Conservation (phyloP, 352 stramenopile species). For the Pythium dissotocum region DNA sequence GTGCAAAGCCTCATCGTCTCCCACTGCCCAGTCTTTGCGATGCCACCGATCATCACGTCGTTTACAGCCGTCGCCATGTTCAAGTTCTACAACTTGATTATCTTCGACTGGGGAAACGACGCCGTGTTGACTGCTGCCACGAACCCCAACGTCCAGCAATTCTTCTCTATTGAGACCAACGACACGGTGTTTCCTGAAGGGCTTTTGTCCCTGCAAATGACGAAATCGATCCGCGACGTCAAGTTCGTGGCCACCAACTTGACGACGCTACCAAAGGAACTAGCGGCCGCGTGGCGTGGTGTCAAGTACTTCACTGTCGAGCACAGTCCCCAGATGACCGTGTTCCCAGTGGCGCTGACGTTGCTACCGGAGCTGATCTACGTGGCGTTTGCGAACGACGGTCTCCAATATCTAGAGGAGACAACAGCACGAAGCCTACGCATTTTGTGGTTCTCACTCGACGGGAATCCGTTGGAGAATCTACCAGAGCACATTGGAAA, state of each 20-base stretch:
- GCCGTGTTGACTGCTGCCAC: constrained; percentile 10
- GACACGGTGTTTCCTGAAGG: neutral
- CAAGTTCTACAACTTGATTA: constrained; percentile 20
- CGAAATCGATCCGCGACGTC: neutral
- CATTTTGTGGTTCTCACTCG: too few relatives aligned
- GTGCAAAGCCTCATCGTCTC: constrained; percentile 8
- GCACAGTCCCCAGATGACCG: neutral
- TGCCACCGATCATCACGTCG: neutral
- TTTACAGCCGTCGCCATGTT: neutral
- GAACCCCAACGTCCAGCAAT: neutral
- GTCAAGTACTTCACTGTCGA: constrained; percentile 11
- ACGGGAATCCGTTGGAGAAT: too few relatives aligned
- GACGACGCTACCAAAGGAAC: neutral
- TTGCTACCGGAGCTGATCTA: too few relatives aligned
- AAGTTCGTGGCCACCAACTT: constrained; percentile 9
- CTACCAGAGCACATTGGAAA: too few relatives aligned
- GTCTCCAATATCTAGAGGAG: too few relatives aligned
- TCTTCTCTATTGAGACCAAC: neutral
- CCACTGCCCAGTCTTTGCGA: constrained; percentile 17
- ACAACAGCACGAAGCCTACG: too few relatives aligned
- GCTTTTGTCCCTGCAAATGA: neutral
- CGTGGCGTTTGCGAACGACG: too few relatives aligned
- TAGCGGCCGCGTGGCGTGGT: constrained; percentile 1
- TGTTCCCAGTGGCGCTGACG: too few relatives aligned
- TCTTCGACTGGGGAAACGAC: neutral